Base-by-base conservation (phyloP, 2,329 filamentous ascomycete species). In the Cyclaneusma minus region DNA sequence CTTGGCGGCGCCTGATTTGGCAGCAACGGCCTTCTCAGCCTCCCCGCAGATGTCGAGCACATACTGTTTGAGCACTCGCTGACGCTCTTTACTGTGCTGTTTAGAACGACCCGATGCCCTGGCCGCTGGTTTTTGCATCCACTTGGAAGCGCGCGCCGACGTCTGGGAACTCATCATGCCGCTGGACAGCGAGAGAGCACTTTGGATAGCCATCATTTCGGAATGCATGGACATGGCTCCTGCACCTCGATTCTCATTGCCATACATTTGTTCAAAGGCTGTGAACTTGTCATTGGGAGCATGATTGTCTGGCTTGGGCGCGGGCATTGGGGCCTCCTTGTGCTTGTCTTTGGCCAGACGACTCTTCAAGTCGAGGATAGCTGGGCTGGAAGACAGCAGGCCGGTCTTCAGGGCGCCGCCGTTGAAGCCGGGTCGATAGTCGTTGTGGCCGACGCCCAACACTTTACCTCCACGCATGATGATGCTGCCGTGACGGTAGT, bases 181-280 rank as follows among this genome's bases (percentile, higher is more conserved):
- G 27, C 37, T 54, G 27, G 55, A 60, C 27, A 54, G 48, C 21
- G 52, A 46, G 27, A 64, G 52, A 22, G 60, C 59, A 15, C 55
- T 56, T 38, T 58, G 54, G 39, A 67, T 61, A 15, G 60, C 61
- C 58, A 64, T 64, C 59, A 64, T 65, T 49, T 65, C 60, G 4
- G 56, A 56, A 37, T 66, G 61, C 57, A 66, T 62, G 10, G 51
- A 59, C 11, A 66, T 47, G n/a, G n/a, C n/a, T n/a, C n/a, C n/a
- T n/a, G n/a, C n/a, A n/a, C n/a, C n/a, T n/a, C n/a, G n/a, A n/a
- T n/a, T n/a, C n/a, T n/a, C n/a, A n/a, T n/a, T n/a, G n/a, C n/a
- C n/a, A n/a, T n/a, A n/a, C n/a, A n/a, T n/a, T n/a, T n/a, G 45
- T 23, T 49, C 49, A 34, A 59, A 58, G 4, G 44, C 34, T 7